These are phyloP conservation scores for Fragaria ananassa DNA, from an alignment of 306 rosid species.

Conservation along the genomic window DNA sequence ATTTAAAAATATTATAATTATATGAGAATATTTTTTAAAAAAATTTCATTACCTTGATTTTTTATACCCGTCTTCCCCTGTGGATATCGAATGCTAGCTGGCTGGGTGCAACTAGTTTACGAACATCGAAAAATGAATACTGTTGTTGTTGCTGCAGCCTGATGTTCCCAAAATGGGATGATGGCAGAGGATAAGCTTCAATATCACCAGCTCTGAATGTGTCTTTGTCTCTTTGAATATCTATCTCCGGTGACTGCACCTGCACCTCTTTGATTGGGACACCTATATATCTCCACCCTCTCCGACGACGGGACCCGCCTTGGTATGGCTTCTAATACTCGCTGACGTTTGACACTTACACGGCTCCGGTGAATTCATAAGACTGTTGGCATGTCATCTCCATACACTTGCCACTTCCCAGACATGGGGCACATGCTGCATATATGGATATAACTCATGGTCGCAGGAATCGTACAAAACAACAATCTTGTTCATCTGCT, in stretches of 20 bases:
- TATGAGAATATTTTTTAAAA: too few relatives aligned
- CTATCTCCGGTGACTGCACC: not conserved
- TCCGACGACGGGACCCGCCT: slow-evolving; percentile 11
- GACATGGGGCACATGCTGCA: not conserved
- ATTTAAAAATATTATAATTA: too few relatives aligned
- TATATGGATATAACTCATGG: not conserved
- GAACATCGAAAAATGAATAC: not conserved
- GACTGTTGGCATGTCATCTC: not conserved
- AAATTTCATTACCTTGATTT: too few relatives aligned
- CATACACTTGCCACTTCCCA: not conserved
- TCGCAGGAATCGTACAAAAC: not conserved
- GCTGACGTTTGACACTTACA: not conserved
- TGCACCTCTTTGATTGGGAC: not conserved
- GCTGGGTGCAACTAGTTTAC: not conserved
- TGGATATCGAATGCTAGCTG: not conserved
- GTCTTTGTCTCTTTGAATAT: not conserved
- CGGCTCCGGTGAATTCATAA: slow-evolving; percentile 7
- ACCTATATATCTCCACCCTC: slow-evolving; percentile 5
- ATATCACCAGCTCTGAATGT: not conserved
- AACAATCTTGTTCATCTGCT: not conserved
- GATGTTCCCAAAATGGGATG: not conserved
- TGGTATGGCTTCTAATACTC: too few relatives aligned
- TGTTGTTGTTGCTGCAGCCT: not conserved
- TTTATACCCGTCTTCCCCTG: too few relatives aligned
- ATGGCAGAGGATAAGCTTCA: slow-evolving; percentile 7